These are phyloP conservation scores for Protomyces inouyei DNA, from an alignment of 1,139 yeast genomes.

Conservation along the genomic window DNA sequence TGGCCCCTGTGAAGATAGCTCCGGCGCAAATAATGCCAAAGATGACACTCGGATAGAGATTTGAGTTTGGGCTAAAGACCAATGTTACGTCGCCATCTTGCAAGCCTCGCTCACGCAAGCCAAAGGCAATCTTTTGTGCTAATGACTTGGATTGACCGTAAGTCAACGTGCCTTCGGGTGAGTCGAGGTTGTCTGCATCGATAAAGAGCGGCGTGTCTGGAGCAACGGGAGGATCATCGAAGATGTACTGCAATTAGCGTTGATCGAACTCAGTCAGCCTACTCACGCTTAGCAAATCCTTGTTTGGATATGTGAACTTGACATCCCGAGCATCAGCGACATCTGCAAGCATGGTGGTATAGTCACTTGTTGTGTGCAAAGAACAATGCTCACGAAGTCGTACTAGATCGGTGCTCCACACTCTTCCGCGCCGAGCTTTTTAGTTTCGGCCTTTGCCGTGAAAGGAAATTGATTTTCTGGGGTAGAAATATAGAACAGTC, in stretches of 20 bases:
- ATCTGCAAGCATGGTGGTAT: constrained; percentile 6
- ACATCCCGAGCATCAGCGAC: constrained; percentile 4
- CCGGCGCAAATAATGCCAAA: constrained; percentile 29
- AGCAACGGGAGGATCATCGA: constrained; percentile 17
- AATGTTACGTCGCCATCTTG: constrained; percentile 18
- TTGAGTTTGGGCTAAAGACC: constrained; percentile 22
- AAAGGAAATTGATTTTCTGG: too few species aligned
- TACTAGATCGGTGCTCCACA: too few species aligned
- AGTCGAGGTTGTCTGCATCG: constrained; percentile 13
- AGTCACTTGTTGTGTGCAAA: neutral
- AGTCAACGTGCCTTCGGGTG: constrained; percentile 2
- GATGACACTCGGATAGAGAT: constrained; percentile 21
- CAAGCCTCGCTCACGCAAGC: constrained; percentile 7
- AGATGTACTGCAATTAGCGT: constrained; percentile 4
- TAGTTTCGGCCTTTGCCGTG: too few species aligned
- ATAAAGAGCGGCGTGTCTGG: constrained; percentile 3
- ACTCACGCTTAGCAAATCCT: constrained; percentile 17
- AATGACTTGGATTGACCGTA: constrained; percentile 6
- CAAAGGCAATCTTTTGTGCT: constrained; percentile 8
- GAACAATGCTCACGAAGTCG: too few species aligned
- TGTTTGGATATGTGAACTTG: constrained; percentile 2
- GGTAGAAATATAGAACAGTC: too few species aligned
- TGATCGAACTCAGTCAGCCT: neutral
- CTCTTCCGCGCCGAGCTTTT: too few species aligned
- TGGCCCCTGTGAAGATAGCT: constrained; percentile 31